Conservation (phyloP, 2,329 filamentous ascomycete genomes). For the Chaetomiaceae sp. region DNA sequence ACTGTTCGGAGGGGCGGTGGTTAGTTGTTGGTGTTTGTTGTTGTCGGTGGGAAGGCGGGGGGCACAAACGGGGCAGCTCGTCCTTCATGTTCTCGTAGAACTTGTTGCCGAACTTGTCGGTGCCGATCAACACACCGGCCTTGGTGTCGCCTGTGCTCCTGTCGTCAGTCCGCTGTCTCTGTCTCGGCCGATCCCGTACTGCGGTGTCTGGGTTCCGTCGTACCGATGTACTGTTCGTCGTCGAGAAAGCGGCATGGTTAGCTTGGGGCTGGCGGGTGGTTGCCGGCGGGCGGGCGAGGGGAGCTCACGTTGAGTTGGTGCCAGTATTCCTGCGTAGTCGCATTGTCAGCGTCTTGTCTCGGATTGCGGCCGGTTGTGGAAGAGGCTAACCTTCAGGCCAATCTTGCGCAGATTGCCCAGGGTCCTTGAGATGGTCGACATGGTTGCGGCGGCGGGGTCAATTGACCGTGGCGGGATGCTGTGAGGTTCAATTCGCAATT, state of each 20-base stretch:
- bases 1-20: slow-evolving; percentile 48
- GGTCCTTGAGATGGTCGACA: slow-evolving; percentile 90
- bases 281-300: slow-evolving; percentile 12
- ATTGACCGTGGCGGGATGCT: slow-evolving; percentile 26
- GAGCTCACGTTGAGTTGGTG: slow-evolving; percentile 85
- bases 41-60: neutral
- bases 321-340: slow-evolving; percentile 66
- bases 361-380: neutral
- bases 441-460: slow-evolving; percentile 42
- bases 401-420: slow-evolving; percentile 81
- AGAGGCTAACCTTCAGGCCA: slow-evolving; percentile 68
- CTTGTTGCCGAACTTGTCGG: slow-evolving; percentile 93
- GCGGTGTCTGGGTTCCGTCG: slow-evolving; percentile 9
- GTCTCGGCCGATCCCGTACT: too few species aligned
- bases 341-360: slow-evolving; percentile 17
- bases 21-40: neutral
- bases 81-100: slow-evolving; percentile 97
- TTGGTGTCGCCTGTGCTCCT: slow-evolving; percentile 82
- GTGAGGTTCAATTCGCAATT: slow-evolving; percentile 14
- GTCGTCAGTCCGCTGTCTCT: slow-evolving; percentile 9
- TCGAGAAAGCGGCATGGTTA: slow-evolving; percentile 19
- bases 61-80: slow-evolving; percentile 76
- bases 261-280: slow-evolving; percentile 24
- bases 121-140: slow-evolving; percentile 77
- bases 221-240: slow-evolving; percentile 53